Evolutionary conservation across 2,329 filamentous ascomycete species (phyloP), one percentile per base, ranked within the genome.

Genomic region (Cladophialophora bantiana): DNA sequence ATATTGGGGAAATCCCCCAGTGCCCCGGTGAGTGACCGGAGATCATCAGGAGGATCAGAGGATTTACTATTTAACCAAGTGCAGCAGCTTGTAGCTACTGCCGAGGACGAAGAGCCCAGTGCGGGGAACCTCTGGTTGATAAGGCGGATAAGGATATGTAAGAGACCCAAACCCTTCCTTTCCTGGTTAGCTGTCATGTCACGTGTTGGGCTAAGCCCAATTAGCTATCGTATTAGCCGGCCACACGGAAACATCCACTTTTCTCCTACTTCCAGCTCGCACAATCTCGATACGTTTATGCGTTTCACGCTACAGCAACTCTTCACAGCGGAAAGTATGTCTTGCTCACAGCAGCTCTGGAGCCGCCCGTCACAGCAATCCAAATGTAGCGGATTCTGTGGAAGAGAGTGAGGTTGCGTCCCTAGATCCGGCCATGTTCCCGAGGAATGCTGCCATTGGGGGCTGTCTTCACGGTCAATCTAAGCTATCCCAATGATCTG

Each of bases 61-160:
- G 9, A 20, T 31, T 6, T 31, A 10, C 45, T 31, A 50, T 50
- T 26, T 31, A 6, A 50, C 26, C 13, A 50, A 20, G n/a, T 4
- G 45, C 20, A 50, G 45, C 9, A 7, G 10, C n/a, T 48, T 13
- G 20, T 18, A 48, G 7, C 26, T 50, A 12, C 45, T 50, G 45
- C 45, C 45, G 45, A 50, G 45, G 45, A 50, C 45, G 20, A 50
- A 10, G 18, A 31, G 10, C 18, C 1, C 18, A 50, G 45, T 50
- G 45, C 45, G 45, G 45, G 45, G 45, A 50, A 12, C 4, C 9
- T 18, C 7, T 50, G 31, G 26, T 50, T 50, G 45, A 50, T 50
- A 50, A 50, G 45, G 18, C 45, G 20, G 45, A 31, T 50, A 31
- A 26, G 45, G 45, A 50, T 50, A n/a, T n/a, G n/a, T n/a, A 31